A percentile compares a stretch with the other conserved stretches of the same genome.
phyloP scores from a whole-genome alignment of 1,139 yeast species.

The Kodamaea ohmeri region DNA sequence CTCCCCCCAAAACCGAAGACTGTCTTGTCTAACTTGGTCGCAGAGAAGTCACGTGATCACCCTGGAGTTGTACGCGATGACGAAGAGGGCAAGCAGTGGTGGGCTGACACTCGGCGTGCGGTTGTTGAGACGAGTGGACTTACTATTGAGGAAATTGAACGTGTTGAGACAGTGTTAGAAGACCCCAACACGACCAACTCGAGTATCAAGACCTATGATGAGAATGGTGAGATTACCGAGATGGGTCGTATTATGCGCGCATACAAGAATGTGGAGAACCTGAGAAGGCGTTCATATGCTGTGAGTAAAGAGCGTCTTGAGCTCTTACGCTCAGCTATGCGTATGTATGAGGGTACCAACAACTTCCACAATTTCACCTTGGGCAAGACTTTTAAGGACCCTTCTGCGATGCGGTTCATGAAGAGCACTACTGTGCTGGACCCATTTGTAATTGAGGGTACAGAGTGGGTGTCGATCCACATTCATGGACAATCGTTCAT shows the following conservation, averaged over 20 bases:
- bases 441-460: constrained; percentile 87
- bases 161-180: constrained; percentile 15
- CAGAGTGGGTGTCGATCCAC: constrained; percentile 95
- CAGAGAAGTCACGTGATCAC: constrained; percentile 46
- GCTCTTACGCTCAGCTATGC: constrained; percentile 64
- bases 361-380: constrained; percentile 94
- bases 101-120: constrained; percentile 55
- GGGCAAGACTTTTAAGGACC: constrained; percentile 83
- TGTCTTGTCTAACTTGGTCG: constrained; percentile 58
- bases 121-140: constrained; percentile 43
- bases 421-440: constrained; percentile 76
- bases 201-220: constrained; percentile 25
- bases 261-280: constrained; percentile 65
- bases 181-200: constrained; percentile 16
- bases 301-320: constrained; percentile 60
- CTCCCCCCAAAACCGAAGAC: constrained; percentile 85
- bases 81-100: constrained; percentile 68
- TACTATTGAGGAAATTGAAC: constrained; percentile 44
- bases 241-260: constrained; percentile 48
- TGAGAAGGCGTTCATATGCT: constrained; percentile 66
- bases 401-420: constrained; percentile 82
- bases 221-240: constrained; percentile 38
- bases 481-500: constrained; percentile 98
- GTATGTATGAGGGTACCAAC: constrained; percentile 79
- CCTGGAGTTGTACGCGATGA: constrained; percentile 65